A percentile compares a stretch with the other conserved stretches of the same genome.
These are phyloP conservation scores for Podospora anserina DNA, from an alignment of 495 filamentous ascomycete genomes.

Conservation along the genomic window DNA sequence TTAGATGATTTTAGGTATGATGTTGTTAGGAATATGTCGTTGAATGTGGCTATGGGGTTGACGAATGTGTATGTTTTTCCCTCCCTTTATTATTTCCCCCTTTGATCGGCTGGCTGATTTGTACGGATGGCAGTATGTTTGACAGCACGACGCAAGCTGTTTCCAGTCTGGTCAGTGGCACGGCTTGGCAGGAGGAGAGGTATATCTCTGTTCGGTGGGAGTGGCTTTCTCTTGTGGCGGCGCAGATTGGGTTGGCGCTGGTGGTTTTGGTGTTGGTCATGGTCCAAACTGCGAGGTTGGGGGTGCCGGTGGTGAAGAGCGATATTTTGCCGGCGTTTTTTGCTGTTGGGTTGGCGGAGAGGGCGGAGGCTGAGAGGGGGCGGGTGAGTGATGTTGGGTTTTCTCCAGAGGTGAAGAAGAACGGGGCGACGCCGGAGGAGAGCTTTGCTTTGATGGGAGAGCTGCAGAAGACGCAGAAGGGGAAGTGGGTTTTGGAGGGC, in stretches of 20 bases:
- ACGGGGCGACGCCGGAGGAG: not conserved
- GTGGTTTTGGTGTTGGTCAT: not conserved
- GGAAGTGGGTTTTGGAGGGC: slow-evolving; percentile 2
- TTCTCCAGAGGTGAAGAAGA: not conserved
- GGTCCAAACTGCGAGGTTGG: not conserved
- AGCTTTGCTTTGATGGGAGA: not conserved
- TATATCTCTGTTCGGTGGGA: slow-evolving; percentile 4
- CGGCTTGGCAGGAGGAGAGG: not conserved
- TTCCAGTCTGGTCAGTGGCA: not conserved
- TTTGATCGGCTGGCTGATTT: too few relatives aligned
- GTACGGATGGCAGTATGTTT: not conserved
- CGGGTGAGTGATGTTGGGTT: not conserved
- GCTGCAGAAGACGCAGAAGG: not conserved
- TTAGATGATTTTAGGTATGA: not conserved
- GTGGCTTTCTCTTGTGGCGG: slow-evolving; percentile 3
- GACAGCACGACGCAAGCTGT: not conserved
- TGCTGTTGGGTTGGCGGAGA: not conserved
- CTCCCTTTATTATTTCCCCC: too few relatives aligned
- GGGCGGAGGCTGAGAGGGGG: not conserved
- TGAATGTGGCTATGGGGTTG: not conserved
- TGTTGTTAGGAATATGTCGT: not conserved
- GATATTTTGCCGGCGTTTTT: not conserved
- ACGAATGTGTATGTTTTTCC: not conserved
- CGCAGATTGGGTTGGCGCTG: not conserved
- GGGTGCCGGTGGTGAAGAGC: slow-evolving; percentile 2